These are phyloP conservation scores for Linnemannia elongata DNA, from an alignment of 192 early-diverging fungal species.

Conservation along the genomic window DNA sequence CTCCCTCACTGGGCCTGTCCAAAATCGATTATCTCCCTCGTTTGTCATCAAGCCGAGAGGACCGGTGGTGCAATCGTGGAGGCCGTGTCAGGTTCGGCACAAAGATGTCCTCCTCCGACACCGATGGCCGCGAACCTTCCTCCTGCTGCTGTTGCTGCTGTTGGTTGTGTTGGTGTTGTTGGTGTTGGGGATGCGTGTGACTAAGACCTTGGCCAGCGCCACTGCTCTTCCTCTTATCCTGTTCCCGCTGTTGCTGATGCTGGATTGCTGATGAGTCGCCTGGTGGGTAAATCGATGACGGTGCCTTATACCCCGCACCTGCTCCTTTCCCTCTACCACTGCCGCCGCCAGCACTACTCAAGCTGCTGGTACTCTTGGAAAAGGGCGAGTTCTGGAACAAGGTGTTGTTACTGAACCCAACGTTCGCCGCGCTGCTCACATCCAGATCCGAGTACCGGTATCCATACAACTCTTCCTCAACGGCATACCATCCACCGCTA, in stretches of 20 bases:
- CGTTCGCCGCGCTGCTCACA: constrained; percentile 33
- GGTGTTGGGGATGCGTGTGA: not conserved
- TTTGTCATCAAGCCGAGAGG: constrained; percentile 31
- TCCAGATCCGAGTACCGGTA: constrained; percentile 43
- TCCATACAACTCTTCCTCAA: constrained; percentile 29
- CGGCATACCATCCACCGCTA: constrained; percentile 1
- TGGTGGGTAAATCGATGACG: not conserved
- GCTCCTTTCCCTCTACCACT: not conserved
- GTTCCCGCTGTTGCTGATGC: not conserved
- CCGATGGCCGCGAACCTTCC: not conserved
- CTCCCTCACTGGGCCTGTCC: not conserved
- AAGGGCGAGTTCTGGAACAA: constrained; percentile 45
- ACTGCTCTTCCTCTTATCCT: not conserved
- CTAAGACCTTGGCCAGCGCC: not conserved
- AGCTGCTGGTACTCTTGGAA: constrained; percentile 2
- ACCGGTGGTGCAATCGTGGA: constrained; percentile 29
- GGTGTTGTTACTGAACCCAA: constrained; percentile 16
- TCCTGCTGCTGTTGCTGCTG: not conserved
- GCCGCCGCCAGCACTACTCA: not conserved
- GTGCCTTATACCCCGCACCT: not conserved
- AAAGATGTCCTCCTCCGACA: constrained; percentile 21
- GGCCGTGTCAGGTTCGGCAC: constrained; percentile 41
- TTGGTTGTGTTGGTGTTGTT: not conserved
- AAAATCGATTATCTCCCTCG: not conserved
- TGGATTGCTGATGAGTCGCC: not conserved